Percentiles rank a stretch among this genome's conserved stretches.
These are phyloP conservation scores for Solanum piurae DNA, from an alignment of 257 asterid genomes.

Conservation along the genomic window DNA sequence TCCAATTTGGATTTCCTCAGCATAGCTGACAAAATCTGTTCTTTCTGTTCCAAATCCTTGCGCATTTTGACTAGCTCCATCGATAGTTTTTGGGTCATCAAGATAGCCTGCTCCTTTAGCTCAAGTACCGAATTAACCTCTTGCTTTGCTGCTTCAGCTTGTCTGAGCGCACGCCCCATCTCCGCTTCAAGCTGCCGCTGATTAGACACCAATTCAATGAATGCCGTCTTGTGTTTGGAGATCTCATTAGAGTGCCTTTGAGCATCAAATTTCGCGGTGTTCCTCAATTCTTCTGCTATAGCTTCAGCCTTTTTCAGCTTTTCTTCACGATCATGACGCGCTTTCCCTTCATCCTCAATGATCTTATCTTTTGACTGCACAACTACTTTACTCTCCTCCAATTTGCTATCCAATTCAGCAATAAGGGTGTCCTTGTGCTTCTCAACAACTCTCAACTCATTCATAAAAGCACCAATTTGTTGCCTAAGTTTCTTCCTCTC, in stretches of 20 bases:
- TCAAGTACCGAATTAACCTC: constrained; percentile 51
- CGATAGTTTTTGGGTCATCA: constrained; percentile 58
- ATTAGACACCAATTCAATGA: constrained; percentile 79
- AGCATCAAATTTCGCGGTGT: constrained; percentile 30
- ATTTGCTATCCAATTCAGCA: constrained; percentile 39
- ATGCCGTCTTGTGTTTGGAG: constrained; percentile 55
- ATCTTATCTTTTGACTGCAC: constrained; percentile 44
- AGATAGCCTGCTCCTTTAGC: constrained; percentile 58
- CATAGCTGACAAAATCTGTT: constrained; percentile 79
- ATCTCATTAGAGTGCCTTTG: constrained; percentile 53
- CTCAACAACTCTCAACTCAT: constrained; percentile 43
- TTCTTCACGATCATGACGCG: constrained; percentile 41
- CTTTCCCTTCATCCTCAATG: constrained; percentile 35
- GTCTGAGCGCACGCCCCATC: constrained; percentile 71
- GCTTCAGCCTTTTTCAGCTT: constrained; percentile 32
- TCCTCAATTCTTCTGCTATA: constrained; percentile 37
- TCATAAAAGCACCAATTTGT: constrained; percentile 58
- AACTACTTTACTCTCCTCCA: constrained; percentile 33
- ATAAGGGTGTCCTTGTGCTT: constrained; percentile 23
- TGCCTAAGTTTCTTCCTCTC: constrained; percentile 68
- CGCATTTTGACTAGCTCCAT: constrained; percentile 55
- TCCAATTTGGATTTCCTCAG: constrained; percentile 73
- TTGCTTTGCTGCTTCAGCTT: constrained; percentile 58
- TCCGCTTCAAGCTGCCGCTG: constrained; percentile 92
- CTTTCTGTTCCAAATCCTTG: constrained; percentile 71